phyloP scores from a whole-genome alignment of 768 basidiomycete genomes.

The Zangia roseola region DNA sequence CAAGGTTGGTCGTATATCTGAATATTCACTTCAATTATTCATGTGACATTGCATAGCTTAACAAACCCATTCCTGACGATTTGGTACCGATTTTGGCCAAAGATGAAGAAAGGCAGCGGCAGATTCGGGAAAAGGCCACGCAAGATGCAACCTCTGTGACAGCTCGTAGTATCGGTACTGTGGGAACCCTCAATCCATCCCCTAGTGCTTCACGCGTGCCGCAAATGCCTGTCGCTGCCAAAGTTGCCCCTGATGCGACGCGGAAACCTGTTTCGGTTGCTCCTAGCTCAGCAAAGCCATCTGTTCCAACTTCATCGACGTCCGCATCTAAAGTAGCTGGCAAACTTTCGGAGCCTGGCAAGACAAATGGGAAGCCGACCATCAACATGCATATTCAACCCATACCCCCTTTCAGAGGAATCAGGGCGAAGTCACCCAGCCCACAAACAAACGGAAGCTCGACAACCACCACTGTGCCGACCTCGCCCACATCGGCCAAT shows the following conservation, averaged over 20 bases:
- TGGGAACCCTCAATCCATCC: slow-evolving; percentile 38
- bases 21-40: background rate
- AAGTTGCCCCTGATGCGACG: slow-evolving; percentile 28
- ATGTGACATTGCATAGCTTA: slow-evolving; percentile 52
- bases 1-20: slow-evolving; percentile 60
- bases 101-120: slow-evolving; percentile 86
- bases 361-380: slow-evolving; percentile 44
- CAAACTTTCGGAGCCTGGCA: slow-evolving; percentile 30
- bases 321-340: slow-evolving; percentile 31
- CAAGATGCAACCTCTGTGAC: slow-evolving; percentile 63
- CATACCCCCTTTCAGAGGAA: slow-evolving; percentile 89
- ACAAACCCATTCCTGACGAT: slow-evolving; percentile 94
- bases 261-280: slow-evolving; percentile 29
- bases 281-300: slow-evolving; percentile 24
- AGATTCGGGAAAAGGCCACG: slow-evolving; percentile 74
- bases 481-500: slow-evolving; percentile 56
- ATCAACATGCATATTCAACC: slow-evolving; percentile 80
- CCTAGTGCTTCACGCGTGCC: slow-evolving; percentile 48
- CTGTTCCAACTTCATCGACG: slow-evolving; percentile 28
- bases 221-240: slow-evolving; percentile 29
- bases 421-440: slow-evolving; percentile 37
- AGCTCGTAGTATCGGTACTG: slow-evolving; percentile 67
- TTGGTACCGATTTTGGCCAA: slow-evolving; percentile 91
- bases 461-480: slow-evolving; percentile 36
- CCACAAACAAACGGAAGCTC: slow-evolving; percentile 32